Base-by-base conservation (phyloP, 305 asterid species). In the Fraxinus xanthoxyloides region DNA sequence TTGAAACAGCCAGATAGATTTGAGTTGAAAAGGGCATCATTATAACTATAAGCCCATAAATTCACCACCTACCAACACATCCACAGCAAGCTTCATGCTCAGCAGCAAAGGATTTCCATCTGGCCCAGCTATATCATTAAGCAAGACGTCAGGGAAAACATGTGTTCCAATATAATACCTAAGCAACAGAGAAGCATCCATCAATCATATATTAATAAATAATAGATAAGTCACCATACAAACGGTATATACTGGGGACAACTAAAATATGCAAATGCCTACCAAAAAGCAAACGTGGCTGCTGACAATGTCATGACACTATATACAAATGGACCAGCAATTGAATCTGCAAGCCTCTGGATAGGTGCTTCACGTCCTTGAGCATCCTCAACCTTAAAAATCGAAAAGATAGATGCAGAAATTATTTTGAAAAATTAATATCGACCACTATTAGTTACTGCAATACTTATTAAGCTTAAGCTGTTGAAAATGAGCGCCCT, bases 321-420 rank as follows among this genome's bases (percentile, higher is more conserved):
- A 79, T 92, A 96, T 72, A 96, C 99, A 88, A 96, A 96, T 65
- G 98, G 99, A 19, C 99, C 98, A 84, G 99, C 98, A 84, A 96
- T 92, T 83, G 98, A 85, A 91, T 96, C 99, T 59, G 99, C 99
- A 82, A 96, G 97, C 90, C 99, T 92, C 84, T 96, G 99, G 83
- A 96, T 94, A 79, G 99, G 98, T 84, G 99, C 99, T 93, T 96
- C 99, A 80, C 98, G 97, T 80, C 98, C 98, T 86, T 94, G 99
- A 80, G 98, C 99, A 91, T 96, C 99, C 90, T 96, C 99, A 78
- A 96, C 98, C 99, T 96, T 80, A 74, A 85, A 40, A 69, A 72
- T 48, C 82, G 31, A 31, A 77, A 63, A 30, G 81, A 34, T 30
- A 74, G 74, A 54, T 59, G 72, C 82, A 77, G 8, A 13, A 43